Evolutionary conservation across 75 land plant species (phyloP), one percentile per base, ranked within the genome.

Genomic region (Pseudotsuga menziesii): DNA sequence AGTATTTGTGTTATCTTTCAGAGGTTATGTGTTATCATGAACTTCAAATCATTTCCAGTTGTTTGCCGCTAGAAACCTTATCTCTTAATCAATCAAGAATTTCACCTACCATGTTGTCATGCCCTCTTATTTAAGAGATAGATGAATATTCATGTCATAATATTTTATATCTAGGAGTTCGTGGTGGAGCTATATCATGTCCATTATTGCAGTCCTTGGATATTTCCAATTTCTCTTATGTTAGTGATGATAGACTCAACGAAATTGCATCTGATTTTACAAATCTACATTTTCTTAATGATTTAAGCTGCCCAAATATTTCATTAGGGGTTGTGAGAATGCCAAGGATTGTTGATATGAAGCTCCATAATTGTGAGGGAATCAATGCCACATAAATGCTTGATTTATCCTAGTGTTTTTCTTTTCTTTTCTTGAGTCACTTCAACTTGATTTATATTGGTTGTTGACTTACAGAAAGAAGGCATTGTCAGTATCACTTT

Each of bases 81-180:
- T n/a, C n/a, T n/a, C n/a, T n/a, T n/a, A n/a, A n/a, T 87, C 93
- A 90, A 5, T 89, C 93, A 14, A 89, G 81, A 74, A 88, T 96
- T 83, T 89, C 91, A 55, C 88, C 96, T 81, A 98, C 89, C 5
- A 83, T 76, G 54, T 90, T 97, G 41, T 81, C 78, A 60, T 94
- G 97, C 59, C 92, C 95, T 26, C 83, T 84, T 14, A 76, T 97
- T 73, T 78, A 69, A 44, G 86, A 80, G 16, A 85, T 97, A 57
- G 97, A 94, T 82, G 80, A 94, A 61, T 82, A 88, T 7, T 83
- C 89, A 61, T 97, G 99, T 82, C 91, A 90, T 83, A 97, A 97
- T 86, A 91, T 97, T 54, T 89, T 98, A 63, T 97, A 97, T 88
- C 90, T 92, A 74, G 97, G 94, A 73, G 86, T 97, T 76, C 94